Percentiles rank a stretch among this genome's conserved stretches.
Evolutionary conservation across 768 basidiomycete species (phyloP).

Genomic region (Dioszegia hungarica): DNA sequence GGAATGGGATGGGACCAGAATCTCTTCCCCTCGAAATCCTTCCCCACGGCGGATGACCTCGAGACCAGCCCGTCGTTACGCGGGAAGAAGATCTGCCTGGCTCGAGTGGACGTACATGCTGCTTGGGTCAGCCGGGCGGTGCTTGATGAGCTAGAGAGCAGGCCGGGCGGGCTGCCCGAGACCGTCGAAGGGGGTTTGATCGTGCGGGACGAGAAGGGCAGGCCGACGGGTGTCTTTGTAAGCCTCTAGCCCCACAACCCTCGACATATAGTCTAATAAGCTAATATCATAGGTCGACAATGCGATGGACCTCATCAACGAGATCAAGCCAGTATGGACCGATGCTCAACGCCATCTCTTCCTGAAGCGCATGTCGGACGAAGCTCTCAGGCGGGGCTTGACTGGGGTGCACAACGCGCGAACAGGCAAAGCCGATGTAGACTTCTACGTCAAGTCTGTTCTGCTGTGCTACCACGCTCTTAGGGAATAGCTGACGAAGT

Average conservation of each 20-base stretch:
- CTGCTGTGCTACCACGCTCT: no score
- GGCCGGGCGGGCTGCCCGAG: conserved; percentile 56
- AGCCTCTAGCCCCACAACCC: conserved; percentile 1
- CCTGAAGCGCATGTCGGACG: conserved; percentile 61
- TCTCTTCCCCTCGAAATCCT: conserved; percentile 56
- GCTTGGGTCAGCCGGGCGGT: conserved; percentile 76
- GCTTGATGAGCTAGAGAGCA: conserved; percentile 53
- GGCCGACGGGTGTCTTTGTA: conserved; percentile 61
- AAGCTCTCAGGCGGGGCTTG: conserved; percentile 72
- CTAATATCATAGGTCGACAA: conserved; percentile 60
- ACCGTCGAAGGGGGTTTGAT: conserved; percentile 72
- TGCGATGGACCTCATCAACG: conserved; percentile 67
- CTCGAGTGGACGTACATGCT: conserved; percentile 77
- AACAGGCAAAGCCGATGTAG: conserved; percentile 54
- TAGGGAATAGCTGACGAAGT: conserved; percentile 14
- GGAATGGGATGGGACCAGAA: conserved; percentile 96
- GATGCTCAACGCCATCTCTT: conserved; percentile 59
- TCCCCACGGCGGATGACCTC: conserved; percentile 79
- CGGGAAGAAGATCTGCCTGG: conserved; percentile 67
- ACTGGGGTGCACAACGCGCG: conserved; percentile 83
- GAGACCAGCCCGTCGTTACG: conserved; percentile 64
- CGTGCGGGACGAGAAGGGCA: conserved; percentile 59
- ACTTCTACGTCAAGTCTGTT: conserved; percentile 64
- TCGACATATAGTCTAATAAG: background rate
- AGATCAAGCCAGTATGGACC: conserved; percentile 60